Base-by-base conservation (phyloP, 805 yeast genomes). In the Teunomyces barrocoloradensis region DNA sequence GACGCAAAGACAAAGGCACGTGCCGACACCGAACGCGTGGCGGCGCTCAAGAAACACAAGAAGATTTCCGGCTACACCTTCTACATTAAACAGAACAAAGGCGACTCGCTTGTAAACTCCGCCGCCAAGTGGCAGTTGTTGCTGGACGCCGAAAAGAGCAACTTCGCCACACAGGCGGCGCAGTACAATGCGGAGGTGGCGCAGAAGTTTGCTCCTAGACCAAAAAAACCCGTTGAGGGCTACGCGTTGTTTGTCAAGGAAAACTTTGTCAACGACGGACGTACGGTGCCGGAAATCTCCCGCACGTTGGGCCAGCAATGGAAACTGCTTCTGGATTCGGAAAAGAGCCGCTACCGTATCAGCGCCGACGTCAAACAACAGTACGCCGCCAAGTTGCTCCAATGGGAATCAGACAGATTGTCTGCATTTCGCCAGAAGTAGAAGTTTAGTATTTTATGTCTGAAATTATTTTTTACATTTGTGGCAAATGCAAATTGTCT, bases 241-340 rank as follows among this genome's bases (percentile, higher is more conserved):
- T 71, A 60, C 56, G 69, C 73, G 15, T 45, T 51, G 12, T 71
- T 53, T 45, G 54, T 69, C 29, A 57, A 64, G 50, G 58, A 63
- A 33, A 58, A 61, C 47, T 69, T 55, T 53, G 49, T 39, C 34
- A 51, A 47, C 17, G 60, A 57, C 38, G 67, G 60, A 20, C 51
- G 60, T 23, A 34, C 56, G 27, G 55, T 65, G 34, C 54, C 47
- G 9, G 71, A 64, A 33, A 51, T 58, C 15, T 51, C 61, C 20
- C 64, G 62, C 50, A 61, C 57, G 12, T 51, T 69, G 33, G 53
- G 66, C 15, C 48, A 39, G 6, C 51, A 63, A 40, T 73, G 75
- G 75, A 63, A 55, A 32, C 38, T 25, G n/a, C 60, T 71, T 55
- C 42, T 64, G 33, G 52, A 36, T 2, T 54, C 29, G 6, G 71